phyloP scores from a whole-genome alignment of 129 eudicot species.

The Gnaphalium uliginosum region DNA sequence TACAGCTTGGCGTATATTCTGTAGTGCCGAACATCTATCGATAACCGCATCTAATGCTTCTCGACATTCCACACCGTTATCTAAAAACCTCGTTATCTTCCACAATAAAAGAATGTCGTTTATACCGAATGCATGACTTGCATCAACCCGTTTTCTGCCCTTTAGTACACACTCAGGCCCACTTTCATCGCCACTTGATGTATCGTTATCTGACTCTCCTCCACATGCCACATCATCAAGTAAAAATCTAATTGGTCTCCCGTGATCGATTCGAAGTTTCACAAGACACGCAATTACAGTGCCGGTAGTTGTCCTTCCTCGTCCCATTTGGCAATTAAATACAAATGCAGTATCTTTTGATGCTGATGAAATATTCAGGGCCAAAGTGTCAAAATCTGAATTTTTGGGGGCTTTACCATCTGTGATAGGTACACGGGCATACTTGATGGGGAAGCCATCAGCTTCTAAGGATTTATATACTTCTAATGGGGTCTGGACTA shows the following conservation, averaged over 20 bases:
- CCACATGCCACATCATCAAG: slow-evolving; percentile 47
- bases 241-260: slow-evolving; percentile 69
- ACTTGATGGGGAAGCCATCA: slow-evolving; percentile 79
- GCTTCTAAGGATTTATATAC: slow-evolving; percentile 71
- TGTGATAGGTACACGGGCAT: slow-evolving; percentile 96
- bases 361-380: slow-evolving; percentile 78
- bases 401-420: slow-evolving; percentile 98
- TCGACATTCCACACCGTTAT: slow-evolving; percentile 92
- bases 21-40: slow-evolving; percentile 94
- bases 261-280: slow-evolving; percentile 83
- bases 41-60: slow-evolving; percentile 88
- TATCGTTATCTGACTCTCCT: slow-evolving; percentile 43
- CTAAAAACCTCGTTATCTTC: slow-evolving; percentile 95
- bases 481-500: slow-evolving; percentile 89
- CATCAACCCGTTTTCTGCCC: slow-evolving; percentile 37
- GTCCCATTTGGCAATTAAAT: slow-evolving; percentile 98
- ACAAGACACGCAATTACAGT: slow-evolving; percentile 93
- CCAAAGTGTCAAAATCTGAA: slow-evolving; percentile 88
- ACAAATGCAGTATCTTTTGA: slow-evolving; percentile 85
- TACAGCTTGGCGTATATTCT: slow-evolving; percentile 94
- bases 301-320: slow-evolving; percentile 95
- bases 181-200: slow-evolving; percentile 75
- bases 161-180: slow-evolving; percentile 35
- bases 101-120: slow-evolving; percentile 85
- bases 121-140: slow-evolving; percentile 74